These are phyloP conservation scores for Nigrospora osmanthi DNA, from an alignment of 2,329 filamentous ascomycete genomes.

Conservation along the genomic window DNA sequence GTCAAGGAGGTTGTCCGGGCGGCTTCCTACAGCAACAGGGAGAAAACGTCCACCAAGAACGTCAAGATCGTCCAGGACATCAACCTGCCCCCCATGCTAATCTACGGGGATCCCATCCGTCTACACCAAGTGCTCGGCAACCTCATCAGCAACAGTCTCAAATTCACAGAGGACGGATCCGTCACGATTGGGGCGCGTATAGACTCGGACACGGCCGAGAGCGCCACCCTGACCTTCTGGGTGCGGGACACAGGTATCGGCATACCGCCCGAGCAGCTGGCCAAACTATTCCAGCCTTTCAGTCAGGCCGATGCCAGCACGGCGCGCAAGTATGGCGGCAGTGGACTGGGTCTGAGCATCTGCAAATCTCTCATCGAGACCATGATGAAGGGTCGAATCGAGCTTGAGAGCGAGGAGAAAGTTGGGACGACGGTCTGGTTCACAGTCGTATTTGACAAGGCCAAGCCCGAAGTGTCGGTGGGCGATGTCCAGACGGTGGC, in stretches of 20 bases:
- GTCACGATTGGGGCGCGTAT: slow-evolving; percentile 76
- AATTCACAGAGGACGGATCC: slow-evolving; percentile 82
- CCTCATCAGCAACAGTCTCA: slow-evolving; percentile 85
- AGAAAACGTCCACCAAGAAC: slow-evolving; percentile 54
- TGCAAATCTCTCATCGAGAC: slow-evolving; percentile 92
- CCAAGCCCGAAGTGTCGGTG: slow-evolving; percentile 51
- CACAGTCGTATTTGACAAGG: slow-evolving; percentile 79
- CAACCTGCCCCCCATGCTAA: slow-evolving; percentile 64
- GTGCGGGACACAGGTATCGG: slow-evolving; percentile 89
- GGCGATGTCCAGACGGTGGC: slow-evolving; percentile 40
- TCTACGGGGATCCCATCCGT: slow-evolving; percentile 58
- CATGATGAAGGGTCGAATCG: slow-evolving; percentile 81
- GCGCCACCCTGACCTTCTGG: slow-evolving; percentile 72
- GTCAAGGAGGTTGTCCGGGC: slow-evolving; percentile 59
- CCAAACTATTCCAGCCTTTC: slow-evolving; percentile 86
- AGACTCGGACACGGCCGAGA: slow-evolving; percentile 61
- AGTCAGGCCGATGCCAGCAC: slow-evolving; percentile 89
- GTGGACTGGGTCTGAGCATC: slow-evolving; percentile 83
- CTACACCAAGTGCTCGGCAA: slow-evolving; percentile 69
- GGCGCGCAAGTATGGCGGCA: slow-evolving; percentile 84
- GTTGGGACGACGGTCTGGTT: slow-evolving; percentile 70
- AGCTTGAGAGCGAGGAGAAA: slow-evolving; percentile 68
- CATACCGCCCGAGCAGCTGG: slow-evolving; percentile 72
- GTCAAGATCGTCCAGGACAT: slow-evolving; percentile 64
- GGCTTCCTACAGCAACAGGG: slow-evolving; percentile 57